Conservation (phyloP, 805 yeast genomes). For the Metschnikowia bowlesiae region DNA sequence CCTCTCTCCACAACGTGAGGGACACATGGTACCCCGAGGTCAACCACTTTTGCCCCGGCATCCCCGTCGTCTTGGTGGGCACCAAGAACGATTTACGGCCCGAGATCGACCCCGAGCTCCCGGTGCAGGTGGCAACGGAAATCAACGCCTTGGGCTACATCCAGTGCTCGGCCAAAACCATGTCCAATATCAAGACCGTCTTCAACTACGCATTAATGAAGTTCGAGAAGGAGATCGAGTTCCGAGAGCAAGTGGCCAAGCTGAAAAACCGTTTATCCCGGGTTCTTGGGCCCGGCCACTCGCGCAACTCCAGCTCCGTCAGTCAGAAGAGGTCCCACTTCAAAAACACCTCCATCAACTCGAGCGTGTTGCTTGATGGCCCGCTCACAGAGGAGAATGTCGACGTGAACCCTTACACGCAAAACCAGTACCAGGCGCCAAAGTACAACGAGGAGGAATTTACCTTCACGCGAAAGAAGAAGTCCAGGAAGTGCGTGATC, state of each 20-base stretch:
- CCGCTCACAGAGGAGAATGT: conserved; percentile 38
- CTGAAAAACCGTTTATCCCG: conserved; percentile 32
- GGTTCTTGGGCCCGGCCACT: conserved; percentile 22
- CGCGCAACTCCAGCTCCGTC: conserved; percentile 16
- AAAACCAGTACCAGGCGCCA: conserved; percentile 12
- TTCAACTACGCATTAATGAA: conserved; percentile 58
- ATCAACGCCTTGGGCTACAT: conserved; percentile 69
- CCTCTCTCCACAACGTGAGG: conserved; percentile 64
- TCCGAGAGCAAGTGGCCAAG: conserved; percentile 35
- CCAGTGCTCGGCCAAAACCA: conserved; percentile 74
- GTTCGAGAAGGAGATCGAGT: conserved; percentile 35
- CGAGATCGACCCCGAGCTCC: conserved; percentile 42
- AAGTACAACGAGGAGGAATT: conserved; percentile 39
- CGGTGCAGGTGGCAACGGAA: conserved; percentile 49
- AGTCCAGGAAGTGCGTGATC: conserved; percentile 31
- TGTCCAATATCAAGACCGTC: conserved; percentile 61
- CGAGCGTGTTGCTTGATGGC: conserved; percentile 33
- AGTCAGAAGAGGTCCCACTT: conserved; percentile 31
- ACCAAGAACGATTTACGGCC: conserved; percentile 61
- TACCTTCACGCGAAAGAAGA: conserved; percentile 35
- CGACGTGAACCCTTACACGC: conserved; percentile 34
- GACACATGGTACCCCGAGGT: conserved; percentile 91
- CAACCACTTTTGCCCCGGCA: conserved; percentile 72
- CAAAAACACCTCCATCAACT: conserved; percentile 34
- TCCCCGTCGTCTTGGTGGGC: conserved; percentile 78